Evolutionary conservation across 2,329 filamentous ascomycete genomes (phyloP).

Genomic region (Hymenoscyphus fructigenus): DNA sequence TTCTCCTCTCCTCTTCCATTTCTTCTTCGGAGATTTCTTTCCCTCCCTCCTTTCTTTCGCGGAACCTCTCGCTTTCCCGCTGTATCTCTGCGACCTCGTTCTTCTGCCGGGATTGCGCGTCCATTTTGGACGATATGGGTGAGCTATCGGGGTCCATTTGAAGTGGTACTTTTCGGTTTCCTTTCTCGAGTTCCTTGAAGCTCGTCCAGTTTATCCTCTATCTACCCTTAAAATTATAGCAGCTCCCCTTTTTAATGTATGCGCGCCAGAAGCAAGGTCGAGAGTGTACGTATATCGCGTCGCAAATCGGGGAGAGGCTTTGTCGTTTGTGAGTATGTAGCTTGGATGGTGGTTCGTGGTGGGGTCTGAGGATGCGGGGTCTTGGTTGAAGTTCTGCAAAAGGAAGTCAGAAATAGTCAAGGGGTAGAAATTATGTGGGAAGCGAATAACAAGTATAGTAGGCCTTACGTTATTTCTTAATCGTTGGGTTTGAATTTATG

Average conservation of each 20-base stretch:
- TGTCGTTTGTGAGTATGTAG: background rate
- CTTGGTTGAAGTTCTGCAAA: background rate
- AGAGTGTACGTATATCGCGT: background rate
- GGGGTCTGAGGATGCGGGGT: background rate
- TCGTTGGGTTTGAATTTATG: background rate
- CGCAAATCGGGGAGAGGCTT: background rate
- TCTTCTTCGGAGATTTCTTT: constrained; percentile 14
- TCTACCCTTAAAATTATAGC: background rate
- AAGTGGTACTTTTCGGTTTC: no score
- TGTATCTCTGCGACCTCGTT: constrained; percentile 24
- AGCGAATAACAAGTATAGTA: no score
- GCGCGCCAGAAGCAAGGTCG: background rate
- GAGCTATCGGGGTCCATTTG: no score
- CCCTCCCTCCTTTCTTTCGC: constrained; percentile 11
- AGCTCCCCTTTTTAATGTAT: background rate
- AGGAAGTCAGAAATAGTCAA: no score
- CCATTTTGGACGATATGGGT: background rate
- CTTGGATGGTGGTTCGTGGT: background rate
- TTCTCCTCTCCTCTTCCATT: constrained; percentile 31
- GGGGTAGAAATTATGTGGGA: no score
- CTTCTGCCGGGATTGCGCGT: constrained; percentile 11
- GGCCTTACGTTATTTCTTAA: background rate
- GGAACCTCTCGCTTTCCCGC: constrained; percentile 27
- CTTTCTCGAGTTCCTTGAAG: no score
- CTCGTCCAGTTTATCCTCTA: no score